Evolutionary conservation across 768 basidiomycete genomes (phyloP).

Genomic region (Lentinula edodes): DNA sequence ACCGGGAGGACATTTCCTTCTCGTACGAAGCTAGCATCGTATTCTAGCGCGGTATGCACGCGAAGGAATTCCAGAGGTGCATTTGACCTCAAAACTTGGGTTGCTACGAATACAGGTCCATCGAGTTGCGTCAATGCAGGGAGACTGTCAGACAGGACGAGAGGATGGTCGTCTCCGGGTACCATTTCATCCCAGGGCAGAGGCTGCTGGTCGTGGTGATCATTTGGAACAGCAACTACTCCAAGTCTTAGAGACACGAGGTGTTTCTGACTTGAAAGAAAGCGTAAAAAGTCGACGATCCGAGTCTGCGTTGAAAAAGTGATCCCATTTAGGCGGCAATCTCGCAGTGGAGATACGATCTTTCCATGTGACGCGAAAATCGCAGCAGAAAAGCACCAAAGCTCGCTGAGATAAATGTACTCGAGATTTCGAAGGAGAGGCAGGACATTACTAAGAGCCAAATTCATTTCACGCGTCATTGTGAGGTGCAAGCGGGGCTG

Average conservation of each 20-base stretch:
- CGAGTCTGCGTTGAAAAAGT: neutral
- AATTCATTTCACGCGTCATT: neutral
- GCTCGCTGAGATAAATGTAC: neutral
- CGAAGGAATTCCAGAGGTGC: neutral
- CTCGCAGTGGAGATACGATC: neutral
- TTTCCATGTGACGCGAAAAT: neutral
- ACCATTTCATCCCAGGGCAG: neutral
- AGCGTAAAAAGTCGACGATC: neutral
- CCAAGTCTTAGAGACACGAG: neutral
- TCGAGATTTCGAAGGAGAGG: conserved; percentile 1
- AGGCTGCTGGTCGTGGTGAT: neutral
- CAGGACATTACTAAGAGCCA: neutral
- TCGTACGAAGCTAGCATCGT: neutral
- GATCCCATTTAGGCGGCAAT: neutral
- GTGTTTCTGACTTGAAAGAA: neutral
- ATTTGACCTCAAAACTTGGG: neutral
- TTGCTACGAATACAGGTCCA: neutral
- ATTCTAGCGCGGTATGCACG: neutral
- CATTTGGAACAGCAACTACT: neutral
- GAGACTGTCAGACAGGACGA: neutral
- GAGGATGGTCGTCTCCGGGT: neutral
- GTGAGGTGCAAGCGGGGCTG: neutral
- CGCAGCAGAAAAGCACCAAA: conserved; percentile 3
- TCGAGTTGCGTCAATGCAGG: neutral
- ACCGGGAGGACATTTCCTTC: neutral